Percentiles rank a stretch among this genome's conserved stretches.
Conservation (phyloP, 2,329 filamentous ascomycete species). For the Alternaria arborescens region DNA sequence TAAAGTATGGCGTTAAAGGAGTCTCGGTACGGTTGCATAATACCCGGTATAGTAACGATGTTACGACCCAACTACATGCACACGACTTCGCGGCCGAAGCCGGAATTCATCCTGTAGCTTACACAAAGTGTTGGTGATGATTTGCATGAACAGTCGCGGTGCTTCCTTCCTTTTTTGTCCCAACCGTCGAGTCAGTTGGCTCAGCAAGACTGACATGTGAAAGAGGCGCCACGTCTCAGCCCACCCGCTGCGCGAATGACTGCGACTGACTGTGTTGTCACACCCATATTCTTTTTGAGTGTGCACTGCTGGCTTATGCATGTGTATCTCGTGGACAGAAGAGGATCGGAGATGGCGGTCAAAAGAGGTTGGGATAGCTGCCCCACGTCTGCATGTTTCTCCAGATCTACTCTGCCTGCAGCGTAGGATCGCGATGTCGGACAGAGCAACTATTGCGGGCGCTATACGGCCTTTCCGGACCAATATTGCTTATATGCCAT, state of each 20-base stretch:
- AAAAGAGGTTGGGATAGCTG: constrained; percentile 12
- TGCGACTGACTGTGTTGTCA: neutral
- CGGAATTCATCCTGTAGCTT: neutral
- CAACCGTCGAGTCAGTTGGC: neutral
- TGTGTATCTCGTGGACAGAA: constrained; percentile 25
- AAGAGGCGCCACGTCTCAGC: constrained; percentile 9
- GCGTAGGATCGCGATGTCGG: constrained; percentile 9
- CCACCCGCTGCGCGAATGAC: constrained; percentile 2
- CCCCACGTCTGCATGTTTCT: constrained; percentile 24
- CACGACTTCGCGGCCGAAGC: neutral
- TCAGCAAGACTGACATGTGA: constrained; percentile 14
- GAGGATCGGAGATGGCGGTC: constrained; percentile 12
- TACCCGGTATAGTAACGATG: neutral
- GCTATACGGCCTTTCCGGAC: neutral
- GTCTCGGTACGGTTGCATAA: constrained; percentile 1
- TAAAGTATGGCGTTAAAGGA: neutral
- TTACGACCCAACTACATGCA: neutral
- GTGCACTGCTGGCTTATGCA: constrained; percentile 19
- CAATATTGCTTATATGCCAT: neutral
- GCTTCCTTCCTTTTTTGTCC: constrained; percentile 4
- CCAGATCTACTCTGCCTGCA: constrained; percentile 10
- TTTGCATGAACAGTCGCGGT: neutral
- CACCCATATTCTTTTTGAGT: constrained; percentile 9
- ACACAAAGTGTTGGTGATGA: neutral
- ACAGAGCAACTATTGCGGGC: neutral